These are phyloP conservation scores for Scedosporium boydii DNA, from an alignment of 2,329 filamentous ascomycete genomes.

Conservation along the genomic window DNA sequence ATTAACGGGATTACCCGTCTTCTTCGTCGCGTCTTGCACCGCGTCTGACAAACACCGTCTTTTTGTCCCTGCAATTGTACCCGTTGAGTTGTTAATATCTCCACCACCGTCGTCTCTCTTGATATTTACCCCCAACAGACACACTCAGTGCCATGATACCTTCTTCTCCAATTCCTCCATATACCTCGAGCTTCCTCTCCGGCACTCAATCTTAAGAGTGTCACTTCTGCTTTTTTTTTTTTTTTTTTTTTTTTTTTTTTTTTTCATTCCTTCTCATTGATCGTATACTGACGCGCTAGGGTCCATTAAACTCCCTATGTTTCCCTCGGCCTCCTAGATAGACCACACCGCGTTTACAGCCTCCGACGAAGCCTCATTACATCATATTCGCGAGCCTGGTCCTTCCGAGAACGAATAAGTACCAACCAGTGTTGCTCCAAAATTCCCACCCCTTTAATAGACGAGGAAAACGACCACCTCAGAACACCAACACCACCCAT, in stretches of 20 bases:
- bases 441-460: not conserved
- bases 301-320: not conserved
- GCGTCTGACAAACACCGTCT: conserved; percentile 3
- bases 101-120: not conserved
- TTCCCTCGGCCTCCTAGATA: not conserved
- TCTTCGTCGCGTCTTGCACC: conserved; percentile 3
- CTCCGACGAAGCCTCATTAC: not conserved
- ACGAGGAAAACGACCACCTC: not conserved
- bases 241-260: too few species aligned
- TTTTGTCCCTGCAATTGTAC: not conserved
- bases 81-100: not conserved
- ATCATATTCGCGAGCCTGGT: not conserved
- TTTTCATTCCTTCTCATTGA: not conserved
- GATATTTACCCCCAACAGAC: not conserved
- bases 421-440: too few species aligned
- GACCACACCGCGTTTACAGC: not conserved
- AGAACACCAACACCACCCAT: not conserved
- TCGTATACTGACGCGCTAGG: not conserved
- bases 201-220: not conserved
- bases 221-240: not conserved
- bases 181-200: not conserved
- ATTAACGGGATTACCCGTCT: not conserved
- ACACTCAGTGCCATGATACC: not conserved
- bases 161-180: not conserved
- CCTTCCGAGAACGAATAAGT: too few species aligned